Evolutionary conservation across 257 asterid genomes (phyloP).

Genomic region (Cruciata laevipes): DNA sequence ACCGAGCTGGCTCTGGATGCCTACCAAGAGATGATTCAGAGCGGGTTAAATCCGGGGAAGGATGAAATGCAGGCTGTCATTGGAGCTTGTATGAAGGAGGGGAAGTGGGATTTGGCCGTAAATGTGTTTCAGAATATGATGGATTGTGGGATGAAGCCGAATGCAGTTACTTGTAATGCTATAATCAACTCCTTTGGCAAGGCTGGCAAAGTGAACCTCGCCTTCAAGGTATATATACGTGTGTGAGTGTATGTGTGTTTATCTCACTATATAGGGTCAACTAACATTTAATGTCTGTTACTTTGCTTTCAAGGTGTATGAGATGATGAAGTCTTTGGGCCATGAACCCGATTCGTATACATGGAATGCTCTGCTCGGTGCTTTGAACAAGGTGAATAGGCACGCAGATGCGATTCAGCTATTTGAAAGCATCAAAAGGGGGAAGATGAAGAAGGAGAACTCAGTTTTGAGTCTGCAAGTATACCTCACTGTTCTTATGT

Average conservation of each 20-base stretch:
- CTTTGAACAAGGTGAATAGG: slow-evolving; percentile 53
- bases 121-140: slow-evolving; percentile 47
- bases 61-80: slow-evolving; percentile 84
- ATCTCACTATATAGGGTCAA: background rate
- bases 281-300: slow-evolving; percentile 1
- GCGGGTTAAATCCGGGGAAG: slow-evolving; percentile 40
- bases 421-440: slow-evolving; percentile 51
- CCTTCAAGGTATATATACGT: slow-evolving; percentile 30
- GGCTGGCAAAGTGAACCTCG: slow-evolving; percentile 52
- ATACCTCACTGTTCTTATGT: slow-evolving; percentile 60
- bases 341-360: slow-evolving; percentile 77
- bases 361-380: slow-evolving; percentile 77
- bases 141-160: slow-evolving; percentile 50
- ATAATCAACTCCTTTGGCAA: slow-evolving; percentile 68
- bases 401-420: slow-evolving; percentile 56
- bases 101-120: slow-evolving; percentile 61
- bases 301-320: slow-evolving; percentile 54
- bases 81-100: slow-evolving; percentile 87
- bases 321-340: slow-evolving; percentile 48
- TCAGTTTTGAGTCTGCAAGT: slow-evolving; percentile 46
- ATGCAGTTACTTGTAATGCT: slow-evolving; percentile 56
- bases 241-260: background rate
- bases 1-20: slow-evolving; percentile 87
- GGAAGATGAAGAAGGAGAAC: slow-evolving; percentile 13
- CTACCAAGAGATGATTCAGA: slow-evolving; percentile 65